Evolutionary conservation across 2,329 filamentous ascomycete species (phyloP).

Genomic region (Epichloe baconii): DNA sequence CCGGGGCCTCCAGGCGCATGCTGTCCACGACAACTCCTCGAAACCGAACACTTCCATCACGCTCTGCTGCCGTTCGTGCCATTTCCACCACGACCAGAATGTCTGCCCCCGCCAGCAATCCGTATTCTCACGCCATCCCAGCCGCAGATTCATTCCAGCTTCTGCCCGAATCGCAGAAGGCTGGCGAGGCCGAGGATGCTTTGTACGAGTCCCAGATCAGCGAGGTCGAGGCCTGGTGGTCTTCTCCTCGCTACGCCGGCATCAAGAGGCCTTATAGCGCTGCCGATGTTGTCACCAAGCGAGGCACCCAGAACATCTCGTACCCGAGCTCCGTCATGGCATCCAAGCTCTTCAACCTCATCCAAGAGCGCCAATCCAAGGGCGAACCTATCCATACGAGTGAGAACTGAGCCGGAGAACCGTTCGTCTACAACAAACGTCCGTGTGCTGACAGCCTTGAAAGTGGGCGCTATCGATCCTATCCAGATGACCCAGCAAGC

Average conservation of each 20-base stretch:
- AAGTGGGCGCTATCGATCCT: constrained; percentile 96
- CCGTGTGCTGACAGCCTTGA: background rate
- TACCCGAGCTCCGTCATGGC: constrained; percentile 95
- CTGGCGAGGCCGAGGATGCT: constrained; percentile 68
- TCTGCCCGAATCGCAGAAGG: constrained; percentile 63
- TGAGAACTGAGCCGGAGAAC: constrained; percentile 27
- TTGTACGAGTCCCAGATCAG: constrained; percentile 74
- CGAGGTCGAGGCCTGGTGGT: constrained; percentile 87
- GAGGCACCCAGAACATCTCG: constrained; percentile 71
- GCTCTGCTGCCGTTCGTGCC: constrained; percentile 14
- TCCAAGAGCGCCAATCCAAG: constrained; percentile 63
- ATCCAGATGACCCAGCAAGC: constrained; percentile 99
- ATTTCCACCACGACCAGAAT: constrained; percentile 21
- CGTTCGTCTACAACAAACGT: background rate
- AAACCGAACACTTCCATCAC: constrained; percentile 8
- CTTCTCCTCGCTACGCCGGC: constrained; percentile 66
- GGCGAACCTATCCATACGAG: constrained; percentile 89
- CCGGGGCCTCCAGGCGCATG: constrained; percentile 18
- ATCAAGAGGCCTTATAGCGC: constrained; percentile 88
- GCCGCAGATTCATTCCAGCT: constrained; percentile 75
- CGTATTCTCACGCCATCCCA: constrained; percentile 16
- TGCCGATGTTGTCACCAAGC: constrained; percentile 84
- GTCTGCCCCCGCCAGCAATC: constrained; percentile 14
- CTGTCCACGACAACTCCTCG: constrained; percentile 10
- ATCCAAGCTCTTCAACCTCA: constrained; percentile 80